phyloP scores from a whole-genome alignment of 2,329 filamentous ascomycete species.

The Celoporthe dispersa region DNA sequence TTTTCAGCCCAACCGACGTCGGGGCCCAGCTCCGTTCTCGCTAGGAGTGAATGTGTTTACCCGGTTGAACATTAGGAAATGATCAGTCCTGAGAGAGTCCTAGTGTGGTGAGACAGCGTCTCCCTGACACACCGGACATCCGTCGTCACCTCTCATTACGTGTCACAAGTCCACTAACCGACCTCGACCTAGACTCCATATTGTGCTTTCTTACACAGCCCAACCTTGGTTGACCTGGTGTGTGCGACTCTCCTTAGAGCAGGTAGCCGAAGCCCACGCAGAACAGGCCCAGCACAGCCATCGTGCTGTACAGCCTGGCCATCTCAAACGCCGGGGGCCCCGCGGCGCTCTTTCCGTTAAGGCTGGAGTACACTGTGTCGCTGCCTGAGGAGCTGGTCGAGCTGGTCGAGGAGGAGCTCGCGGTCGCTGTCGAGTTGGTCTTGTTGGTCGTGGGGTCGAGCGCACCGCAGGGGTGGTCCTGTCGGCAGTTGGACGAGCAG shows the following conservation, averaged over 20 bases:
- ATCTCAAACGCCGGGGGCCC: constrained; percentile 19
- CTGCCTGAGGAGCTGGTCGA: constrained; percentile 40
- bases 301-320: constrained; percentile 25
- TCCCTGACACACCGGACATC: neutral
- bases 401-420: constrained; percentile 41
- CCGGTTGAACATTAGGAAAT: neutral
- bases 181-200: neutral
- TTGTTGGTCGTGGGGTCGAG: constrained; percentile 65
- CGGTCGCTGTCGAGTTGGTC: constrained; percentile 50
- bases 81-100: neutral
- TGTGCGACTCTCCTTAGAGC: constrained; percentile 13
- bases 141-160: constrained; percentile 8
- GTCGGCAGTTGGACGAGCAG: constrained; percentile 65
- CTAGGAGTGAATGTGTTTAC: neutral
- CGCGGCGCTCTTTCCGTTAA: constrained; percentile 30
- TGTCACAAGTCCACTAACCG: neutral
- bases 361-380: constrained; percentile 45
- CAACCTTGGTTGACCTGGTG: neutral
- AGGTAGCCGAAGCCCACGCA: constrained; percentile 28
- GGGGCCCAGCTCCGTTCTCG: neutral
- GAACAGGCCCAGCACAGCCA: constrained; percentile 25
- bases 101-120: neutral
- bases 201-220: neutral
- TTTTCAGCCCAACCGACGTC: neutral
- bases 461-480: constrained; percentile 75